Evolutionary conservation across 441 rosid genomes (phyloP).

Genomic region (Isatis lusitanica): DNA sequence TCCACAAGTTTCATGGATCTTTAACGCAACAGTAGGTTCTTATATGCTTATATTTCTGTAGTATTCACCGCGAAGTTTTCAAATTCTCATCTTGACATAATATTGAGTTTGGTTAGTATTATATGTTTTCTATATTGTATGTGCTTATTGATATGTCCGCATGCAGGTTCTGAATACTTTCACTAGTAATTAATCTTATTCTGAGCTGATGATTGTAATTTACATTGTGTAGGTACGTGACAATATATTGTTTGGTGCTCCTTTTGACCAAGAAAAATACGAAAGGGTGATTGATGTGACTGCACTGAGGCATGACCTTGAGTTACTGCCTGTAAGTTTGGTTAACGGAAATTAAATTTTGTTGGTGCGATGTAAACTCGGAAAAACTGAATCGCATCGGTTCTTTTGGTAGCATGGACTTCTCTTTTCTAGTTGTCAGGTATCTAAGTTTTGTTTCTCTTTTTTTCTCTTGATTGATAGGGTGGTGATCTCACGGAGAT

Average conservation of each 20-base stretch:
- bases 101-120: neutral
- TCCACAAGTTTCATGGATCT: conserved; percentile 99
- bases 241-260: conserved; percentile 81
- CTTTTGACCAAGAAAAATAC: conserved; percentile 70
- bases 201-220: conserved; percentile 21
- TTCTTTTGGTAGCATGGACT: neutral
- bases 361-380: conserved; percentile 6
- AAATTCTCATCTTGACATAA: neutral
- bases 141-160: neutral
- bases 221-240: conserved; percentile 68
- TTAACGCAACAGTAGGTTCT: conserved; percentile 86
- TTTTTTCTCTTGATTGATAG: conserved; percentile 45
- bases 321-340: conserved; percentile 78
- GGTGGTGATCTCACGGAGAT: conserved; percentile 96
- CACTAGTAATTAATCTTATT: neutral
- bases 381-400: neutral
- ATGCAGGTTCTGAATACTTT: neutral
- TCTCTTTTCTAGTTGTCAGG: neutral
- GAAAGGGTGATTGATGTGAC: conserved; percentile 83
- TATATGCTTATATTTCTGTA: conserved; percentile 26
- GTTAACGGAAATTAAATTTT: conserved; percentile 10
- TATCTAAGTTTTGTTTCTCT: conserved; percentile 23
- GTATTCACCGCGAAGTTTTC: conserved; percentile 10
- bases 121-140: neutral
- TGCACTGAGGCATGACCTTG: conserved; percentile 85